Evolutionary conservation across 2,329 filamentous ascomycete genomes (phyloP), one percentile per base, ranked within the genome.

Genomic region (Claviceps maximensis): DNA sequence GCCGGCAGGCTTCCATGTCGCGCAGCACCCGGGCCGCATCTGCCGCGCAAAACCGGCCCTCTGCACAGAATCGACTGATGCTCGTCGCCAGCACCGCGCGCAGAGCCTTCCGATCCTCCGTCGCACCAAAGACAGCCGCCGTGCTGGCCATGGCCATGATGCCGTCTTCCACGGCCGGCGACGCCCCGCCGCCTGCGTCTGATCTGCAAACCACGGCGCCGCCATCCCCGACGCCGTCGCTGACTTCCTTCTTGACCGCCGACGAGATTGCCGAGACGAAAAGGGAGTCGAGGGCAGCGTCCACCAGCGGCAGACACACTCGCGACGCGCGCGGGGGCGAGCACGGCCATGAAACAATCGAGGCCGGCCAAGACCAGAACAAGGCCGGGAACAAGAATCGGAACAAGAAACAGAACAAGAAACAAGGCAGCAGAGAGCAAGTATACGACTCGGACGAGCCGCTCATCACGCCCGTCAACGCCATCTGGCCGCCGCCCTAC

Each of bases 401-500:
- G 17, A 29, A 19, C 27, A 29, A 8, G 4, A 21, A 31, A 17
- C 13, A 25, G 27, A 31, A 17, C 13, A 25, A 46, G 21, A 23
- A 31, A 10, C 41, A 47, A 23, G 17, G 45, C 25, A 15, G 33
- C 15, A 12, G 29, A n/a, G n/a, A n/a, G n/a, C n/a, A n/a, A n/a
- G n/a, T n/a, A n/a, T n/a, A n/a, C n/a, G n/a, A 41, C 25, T 12
- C 45, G 2, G 29, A 40, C 10, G 51, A 21, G 6, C 21, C 51
- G 1, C 21, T 44, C 17, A 49, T 51, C 13, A 51, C 51, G n/a
- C 54, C 51, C 12, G 44, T 53, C 27, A 31, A 17, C 12, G 38
- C 47, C 21, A 58, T 69, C 23, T 76, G 72, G 74, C 79, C 78
- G 9, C 70, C 72, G 53, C 89, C 89, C 0, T 97, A 96, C 69